phyloP scores from a whole-genome alignment of 306 rosid species.

The Trifolium fragiferum region DNA sequence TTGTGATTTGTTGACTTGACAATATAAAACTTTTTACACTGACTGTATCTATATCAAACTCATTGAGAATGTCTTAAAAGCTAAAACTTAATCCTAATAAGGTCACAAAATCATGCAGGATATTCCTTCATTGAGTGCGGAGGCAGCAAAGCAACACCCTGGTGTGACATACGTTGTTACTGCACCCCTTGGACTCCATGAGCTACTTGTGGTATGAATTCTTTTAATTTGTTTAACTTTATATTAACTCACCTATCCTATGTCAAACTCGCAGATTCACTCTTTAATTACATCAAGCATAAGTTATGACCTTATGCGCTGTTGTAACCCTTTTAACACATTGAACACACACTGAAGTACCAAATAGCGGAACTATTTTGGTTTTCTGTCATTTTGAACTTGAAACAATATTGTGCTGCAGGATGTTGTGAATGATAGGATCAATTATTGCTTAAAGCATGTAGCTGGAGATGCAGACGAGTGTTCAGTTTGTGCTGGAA shows the following conservation, averaged over 20 bases:
- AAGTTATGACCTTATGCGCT: neutral
- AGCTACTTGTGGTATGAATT: conserved; percentile 74
- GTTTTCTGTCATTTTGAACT: conserved; percentile 37
- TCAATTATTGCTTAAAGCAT: conserved; percentile 75
- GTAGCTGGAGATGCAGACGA: conserved; percentile 77
- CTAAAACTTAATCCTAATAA: neutral
- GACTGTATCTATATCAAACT: neutral
- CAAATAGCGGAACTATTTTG: neutral
- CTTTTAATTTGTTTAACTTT: conserved; percentile 24
- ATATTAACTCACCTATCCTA: neutral
- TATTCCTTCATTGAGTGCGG: conserved; percentile 85
- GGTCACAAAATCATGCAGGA: conserved; percentile 58
- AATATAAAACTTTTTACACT: neutral
- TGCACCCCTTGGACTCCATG: conserved; percentile 93
- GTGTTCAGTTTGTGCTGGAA: conserved; percentile 85
- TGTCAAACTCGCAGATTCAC: conserved; percentile 16
- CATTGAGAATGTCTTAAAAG: neutral
- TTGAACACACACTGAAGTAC: neutral
- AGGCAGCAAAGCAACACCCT: conserved; percentile 85
- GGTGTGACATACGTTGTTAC: conserved; percentile 71
- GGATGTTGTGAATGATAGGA: conserved; percentile 89
- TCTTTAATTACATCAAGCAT: neutral
- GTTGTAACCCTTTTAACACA: neutral
- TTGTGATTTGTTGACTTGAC: neutral
- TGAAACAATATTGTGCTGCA: conserved; percentile 47